A percentile compares a stretch with the other conserved stretches of the same genome.
phyloP scores from a whole-genome alignment of 352 stramenopile species.

The Blastocystis sp. region DNA sequence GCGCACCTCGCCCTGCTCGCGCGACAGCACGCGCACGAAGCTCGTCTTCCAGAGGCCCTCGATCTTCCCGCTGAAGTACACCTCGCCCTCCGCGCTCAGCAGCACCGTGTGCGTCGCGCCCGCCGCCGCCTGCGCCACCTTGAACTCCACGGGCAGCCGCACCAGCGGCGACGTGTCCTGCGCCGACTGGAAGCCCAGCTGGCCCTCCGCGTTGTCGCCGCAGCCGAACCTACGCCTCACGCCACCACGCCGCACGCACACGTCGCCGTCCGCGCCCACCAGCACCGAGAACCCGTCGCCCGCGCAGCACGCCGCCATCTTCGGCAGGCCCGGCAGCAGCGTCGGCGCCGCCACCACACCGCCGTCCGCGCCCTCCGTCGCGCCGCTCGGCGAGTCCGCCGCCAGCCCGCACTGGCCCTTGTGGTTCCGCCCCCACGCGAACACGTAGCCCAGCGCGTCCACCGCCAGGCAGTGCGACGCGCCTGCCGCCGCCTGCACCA shows the following conservation, averaged over 20 bases:
- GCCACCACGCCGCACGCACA: neutral
- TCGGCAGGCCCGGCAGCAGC: neutral
- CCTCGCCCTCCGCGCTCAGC: conserved; percentile 1
- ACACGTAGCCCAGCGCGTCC: conserved; percentile 16
- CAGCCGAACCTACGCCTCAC: neutral
- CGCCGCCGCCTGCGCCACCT: neutral
- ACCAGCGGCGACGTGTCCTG: neutral
- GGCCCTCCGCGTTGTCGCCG: neutral
- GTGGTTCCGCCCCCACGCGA: conserved; percentile 24
- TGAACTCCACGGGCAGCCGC: neutral
- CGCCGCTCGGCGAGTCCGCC: neutral
- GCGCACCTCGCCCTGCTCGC: neutral
- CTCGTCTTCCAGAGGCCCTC: neutral
- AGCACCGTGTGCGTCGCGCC: conserved; percentile 5
- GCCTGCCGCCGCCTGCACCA: neutral
- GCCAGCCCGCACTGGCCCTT: conserved; percentile 5
- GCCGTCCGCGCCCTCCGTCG: no score
- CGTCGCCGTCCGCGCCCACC: neutral
- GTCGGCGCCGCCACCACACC: neutral
- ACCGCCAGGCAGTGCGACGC: neutral
- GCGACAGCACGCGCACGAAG: neutral
- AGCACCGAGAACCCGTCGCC: neutral
- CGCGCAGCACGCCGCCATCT: neutral
- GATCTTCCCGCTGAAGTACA: conserved; percentile 18
- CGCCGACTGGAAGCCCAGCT: neutral